A percentile compares a stretch with the other conserved stretches of the same genome.
Evolutionary conservation across 495 filamentous ascomycete genomes (phyloP).

Genomic region (Sordaria brevicollis): DNA sequence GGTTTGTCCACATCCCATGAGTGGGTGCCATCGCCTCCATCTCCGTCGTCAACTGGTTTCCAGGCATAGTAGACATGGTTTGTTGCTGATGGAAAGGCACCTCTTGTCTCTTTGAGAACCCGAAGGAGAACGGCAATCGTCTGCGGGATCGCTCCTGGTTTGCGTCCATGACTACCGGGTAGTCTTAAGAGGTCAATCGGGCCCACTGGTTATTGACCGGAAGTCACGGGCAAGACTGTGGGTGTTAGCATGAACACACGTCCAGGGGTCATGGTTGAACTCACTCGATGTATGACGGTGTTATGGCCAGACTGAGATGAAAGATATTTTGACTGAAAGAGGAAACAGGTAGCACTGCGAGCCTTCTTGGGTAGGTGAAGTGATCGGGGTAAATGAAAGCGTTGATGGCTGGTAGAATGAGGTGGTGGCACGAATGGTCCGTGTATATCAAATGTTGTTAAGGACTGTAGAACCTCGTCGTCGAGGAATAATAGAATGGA

Average conservation of each 20-base stretch:
- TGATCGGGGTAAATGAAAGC: not conserved
- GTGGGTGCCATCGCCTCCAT: slow-evolving; percentile 28
- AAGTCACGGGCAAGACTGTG: slow-evolving; percentile 14
- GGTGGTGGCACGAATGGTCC: not conserved
- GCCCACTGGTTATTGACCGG: slow-evolving; percentile 28
- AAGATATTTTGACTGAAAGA: slow-evolving; percentile 1
- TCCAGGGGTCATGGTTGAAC: not conserved
- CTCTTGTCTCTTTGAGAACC: slow-evolving; percentile 16
- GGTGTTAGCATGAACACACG: slow-evolving; percentile 26
- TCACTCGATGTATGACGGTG: not conserved
- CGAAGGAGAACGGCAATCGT: not conserved
- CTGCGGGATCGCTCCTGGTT: slow-evolving; percentile 19
- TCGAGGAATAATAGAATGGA: not conserved
- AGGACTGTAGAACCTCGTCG: not conserved
- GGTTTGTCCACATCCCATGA: slow-evolving; percentile 34
- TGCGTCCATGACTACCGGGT: slow-evolving; percentile 29
- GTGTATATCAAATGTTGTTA: not conserved
- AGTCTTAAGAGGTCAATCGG: slow-evolving; percentile 17
- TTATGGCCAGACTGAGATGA: not conserved
- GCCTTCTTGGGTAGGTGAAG: slow-evolving; percentile 1
- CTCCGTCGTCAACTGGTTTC: slow-evolving; percentile 25
- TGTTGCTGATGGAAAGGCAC: slow-evolving; percentile 10
- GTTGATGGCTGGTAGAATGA: slow-evolving; percentile 8
- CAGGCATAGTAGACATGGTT: slow-evolving; percentile 30
- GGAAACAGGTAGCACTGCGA: not conserved